Evolutionary conservation across 495 filamentous ascomycete genomes (phyloP).

Genomic region (Xylaria longipes): DNA sequence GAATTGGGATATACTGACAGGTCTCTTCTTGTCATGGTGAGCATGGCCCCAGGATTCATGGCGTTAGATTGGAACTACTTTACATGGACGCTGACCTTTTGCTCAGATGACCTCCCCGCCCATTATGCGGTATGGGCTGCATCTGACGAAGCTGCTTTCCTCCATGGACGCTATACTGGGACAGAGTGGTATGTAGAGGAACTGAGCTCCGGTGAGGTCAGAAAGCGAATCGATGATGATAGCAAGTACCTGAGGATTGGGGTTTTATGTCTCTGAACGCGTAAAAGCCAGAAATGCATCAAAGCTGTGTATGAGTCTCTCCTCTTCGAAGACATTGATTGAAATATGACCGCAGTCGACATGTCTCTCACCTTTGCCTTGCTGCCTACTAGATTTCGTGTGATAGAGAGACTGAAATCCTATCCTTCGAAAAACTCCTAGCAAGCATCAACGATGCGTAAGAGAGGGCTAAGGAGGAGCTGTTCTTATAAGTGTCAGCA

Average conservation of each 20-base stretch:
- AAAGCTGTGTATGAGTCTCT: neutral
- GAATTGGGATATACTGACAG: slow-evolving; percentile 29
- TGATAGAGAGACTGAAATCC: neutral
- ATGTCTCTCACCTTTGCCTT: neutral
- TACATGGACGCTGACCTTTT: neutral
- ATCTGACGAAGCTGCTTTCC: slow-evolving; percentile 52
- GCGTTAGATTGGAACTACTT: neutral
- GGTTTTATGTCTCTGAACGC: slow-evolving; percentile 33
- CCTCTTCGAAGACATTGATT: neutral
- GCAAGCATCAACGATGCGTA: neutral
- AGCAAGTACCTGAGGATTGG: slow-evolving; percentile 35
- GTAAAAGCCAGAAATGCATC: neutral
- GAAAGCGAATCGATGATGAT: slow-evolving; percentile 44
- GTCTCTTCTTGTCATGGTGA: slow-evolving; percentile 41
- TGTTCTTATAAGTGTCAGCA: neutral
- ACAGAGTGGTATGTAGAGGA: slow-evolving; percentile 62
- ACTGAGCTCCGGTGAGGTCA: slow-evolving; percentile 41
- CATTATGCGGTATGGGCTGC: slow-evolving; percentile 58
- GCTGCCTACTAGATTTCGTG: neutral
- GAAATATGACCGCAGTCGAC: neutral
- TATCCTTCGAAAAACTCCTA: neutral
- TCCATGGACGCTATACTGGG: slow-evolving; percentile 57
- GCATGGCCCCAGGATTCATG: slow-evolving; percentile 2
- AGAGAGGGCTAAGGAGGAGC: neutral
- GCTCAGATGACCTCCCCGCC: slow-evolving; percentile 49